phyloP scores from a whole-genome alignment of 768 basidiomycete species.

The Russula sp. region DNA sequence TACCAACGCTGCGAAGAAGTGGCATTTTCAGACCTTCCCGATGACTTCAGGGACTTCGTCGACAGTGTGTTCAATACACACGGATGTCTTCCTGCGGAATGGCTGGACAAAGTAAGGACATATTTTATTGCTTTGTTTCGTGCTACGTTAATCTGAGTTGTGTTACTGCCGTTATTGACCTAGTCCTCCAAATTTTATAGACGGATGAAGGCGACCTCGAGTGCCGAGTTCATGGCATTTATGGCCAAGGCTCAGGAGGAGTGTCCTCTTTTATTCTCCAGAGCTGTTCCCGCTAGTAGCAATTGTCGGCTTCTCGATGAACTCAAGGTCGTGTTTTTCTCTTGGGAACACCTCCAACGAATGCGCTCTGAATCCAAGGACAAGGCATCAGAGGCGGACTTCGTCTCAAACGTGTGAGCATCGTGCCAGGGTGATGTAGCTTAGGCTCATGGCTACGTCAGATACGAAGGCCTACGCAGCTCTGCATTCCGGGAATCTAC shows the following conservation, averaged over 20 bases:
- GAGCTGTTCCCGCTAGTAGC: conserved; percentile 19
- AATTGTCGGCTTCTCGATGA: conserved; percentile 31
- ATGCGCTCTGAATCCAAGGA: conserved; percentile 38
- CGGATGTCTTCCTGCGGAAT: conserved; percentile 33
- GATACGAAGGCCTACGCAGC: conserved; percentile 44
- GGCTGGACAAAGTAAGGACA: conserved; percentile 36
- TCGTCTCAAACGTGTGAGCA: conserved; percentile 46
- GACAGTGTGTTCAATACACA: conserved; percentile 34
- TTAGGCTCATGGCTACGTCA: conserved; percentile 20
- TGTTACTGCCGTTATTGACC: neutral
- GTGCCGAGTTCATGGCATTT: conserved; percentile 29
- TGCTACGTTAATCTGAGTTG: neutral
- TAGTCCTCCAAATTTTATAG: conserved; percentile 27
- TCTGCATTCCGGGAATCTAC: conserved; percentile 37
- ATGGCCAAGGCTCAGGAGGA: conserved; percentile 28
- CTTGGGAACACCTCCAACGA: conserved; percentile 38
- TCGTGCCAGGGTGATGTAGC: neutral
- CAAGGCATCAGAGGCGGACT: conserved; percentile 49
- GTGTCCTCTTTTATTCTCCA: conserved; percentile 37
- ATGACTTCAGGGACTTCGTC: conserved; percentile 32
- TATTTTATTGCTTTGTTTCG: neutral
- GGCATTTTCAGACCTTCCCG: conserved; percentile 39
- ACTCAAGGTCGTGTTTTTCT: conserved; percentile 35
- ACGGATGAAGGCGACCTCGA: conserved; percentile 23
- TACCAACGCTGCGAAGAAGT: conserved; percentile 45